These are phyloP conservation scores for Flammula alnicola DNA, from an alignment of 1,284 basidiomycete genomes.

Conservation along the genomic window DNA sequence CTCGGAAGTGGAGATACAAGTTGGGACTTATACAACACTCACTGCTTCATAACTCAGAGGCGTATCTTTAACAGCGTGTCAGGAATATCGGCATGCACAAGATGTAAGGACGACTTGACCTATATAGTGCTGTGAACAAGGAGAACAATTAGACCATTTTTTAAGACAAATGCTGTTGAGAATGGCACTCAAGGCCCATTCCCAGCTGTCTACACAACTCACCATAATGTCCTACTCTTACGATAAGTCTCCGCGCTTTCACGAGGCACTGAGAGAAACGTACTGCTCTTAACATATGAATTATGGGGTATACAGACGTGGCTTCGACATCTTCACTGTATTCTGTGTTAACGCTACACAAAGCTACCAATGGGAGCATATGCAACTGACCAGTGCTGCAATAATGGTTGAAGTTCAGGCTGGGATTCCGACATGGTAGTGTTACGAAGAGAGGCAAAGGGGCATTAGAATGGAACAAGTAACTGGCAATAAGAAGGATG, in stretches of 20 bases:
- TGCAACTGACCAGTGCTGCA: constrained; percentile 38
- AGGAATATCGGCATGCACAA: background rate
- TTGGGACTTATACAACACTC: constrained; percentile 24
- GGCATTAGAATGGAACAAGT: constrained; percentile 36
- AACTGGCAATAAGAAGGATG: constrained; percentile 37
- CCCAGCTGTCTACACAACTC: constrained; percentile 23
- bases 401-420: constrained; percentile 38
- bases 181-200: background rate
- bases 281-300: constrained; percentile 70
- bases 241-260: constrained; percentile 13
- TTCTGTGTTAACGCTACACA: background rate
- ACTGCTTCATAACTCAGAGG: constrained; percentile 61
- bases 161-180: constrained; percentile 3
- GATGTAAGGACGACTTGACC: constrained; percentile 40
- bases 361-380: constrained; percentile 6
- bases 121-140: constrained; percentile 56
- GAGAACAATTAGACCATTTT: background rate
- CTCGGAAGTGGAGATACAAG: constrained; percentile 1
- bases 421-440: constrained; percentile 36
- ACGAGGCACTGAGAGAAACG: constrained; percentile 18
- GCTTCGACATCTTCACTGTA: constrained; percentile 49
- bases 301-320: constrained; percentile 73
- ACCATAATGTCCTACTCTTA: constrained; percentile 61
- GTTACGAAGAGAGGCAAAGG: constrained; percentile 18
- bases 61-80: constrained; percentile 5